Conservation (phyloP, 192 early-diverging fungal genomes). For the Coemansia erecta region DNA sequence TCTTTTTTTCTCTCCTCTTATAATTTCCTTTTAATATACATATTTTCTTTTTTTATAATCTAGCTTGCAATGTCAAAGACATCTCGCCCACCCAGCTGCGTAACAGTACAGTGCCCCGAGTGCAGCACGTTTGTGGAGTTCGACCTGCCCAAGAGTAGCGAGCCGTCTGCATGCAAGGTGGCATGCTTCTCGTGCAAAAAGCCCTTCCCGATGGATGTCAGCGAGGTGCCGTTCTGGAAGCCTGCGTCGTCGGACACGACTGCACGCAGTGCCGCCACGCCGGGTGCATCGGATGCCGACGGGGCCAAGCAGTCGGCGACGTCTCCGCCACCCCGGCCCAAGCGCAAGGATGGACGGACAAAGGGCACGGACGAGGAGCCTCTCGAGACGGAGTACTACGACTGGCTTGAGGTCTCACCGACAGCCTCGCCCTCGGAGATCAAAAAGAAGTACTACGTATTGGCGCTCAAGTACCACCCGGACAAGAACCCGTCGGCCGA, state of each 20-base stretch:
- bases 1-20: conserved; percentile 10
- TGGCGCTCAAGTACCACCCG: conserved; percentile 60
- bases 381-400: conserved; percentile 85
- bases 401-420: conserved; percentile 72
- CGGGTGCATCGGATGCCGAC: neutral
- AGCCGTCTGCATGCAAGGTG: conserved; percentile 28
- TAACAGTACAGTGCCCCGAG: conserved; percentile 49
- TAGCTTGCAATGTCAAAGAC: conserved; percentile 31
- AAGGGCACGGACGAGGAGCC: conserved; percentile 69
- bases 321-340: conserved; percentile 21
- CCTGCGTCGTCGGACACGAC: conserved; percentile 8
- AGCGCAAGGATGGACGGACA: conserved; percentile 36
- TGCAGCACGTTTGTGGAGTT: conserved; percentile 53
- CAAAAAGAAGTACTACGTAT: conserved; percentile 84
- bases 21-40: neutral
- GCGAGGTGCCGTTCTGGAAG: conserved; percentile 54
- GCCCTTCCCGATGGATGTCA: conserved; percentile 51
- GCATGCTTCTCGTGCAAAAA: conserved; percentile 46
- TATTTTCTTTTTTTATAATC: neutral
- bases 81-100: conserved; percentile 47
- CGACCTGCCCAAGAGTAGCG: conserved; percentile 42
- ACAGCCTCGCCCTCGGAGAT: conserved; percentile 79
- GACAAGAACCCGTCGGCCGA: conserved; percentile 58
- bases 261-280: conserved; percentile 6
- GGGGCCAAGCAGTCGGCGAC: conserved; percentile 2